Evolutionary conservation across 1,284 basidiomycete species (phyloP), one percentile per base, ranked within the genome.

Genomic region (Leccinum pallidistipes): DNA sequence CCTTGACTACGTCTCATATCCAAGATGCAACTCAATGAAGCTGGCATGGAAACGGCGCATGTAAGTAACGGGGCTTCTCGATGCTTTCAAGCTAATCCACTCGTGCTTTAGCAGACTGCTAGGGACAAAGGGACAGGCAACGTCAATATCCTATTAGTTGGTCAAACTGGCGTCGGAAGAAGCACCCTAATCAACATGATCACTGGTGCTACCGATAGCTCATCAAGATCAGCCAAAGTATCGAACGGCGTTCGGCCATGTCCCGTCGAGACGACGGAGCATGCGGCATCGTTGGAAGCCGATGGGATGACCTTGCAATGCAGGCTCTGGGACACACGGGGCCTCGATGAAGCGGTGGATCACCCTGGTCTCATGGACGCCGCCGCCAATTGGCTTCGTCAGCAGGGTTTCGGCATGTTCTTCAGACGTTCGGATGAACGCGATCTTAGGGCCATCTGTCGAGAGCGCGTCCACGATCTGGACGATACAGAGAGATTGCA

Each of bases 151-250:
- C 61, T 73, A 24, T 56, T 73, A 49, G 71, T 66, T 36, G 71
- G 70, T 31, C 68, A 71, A 27, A 70, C 69, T 12, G 69, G 70
- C 40, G 70, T 71, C 12, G 69, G 69, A 40, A 71, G 69, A 47
- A 70, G 71, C 45, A 71, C 69, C 1, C 31, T 70, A 59, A 62
- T 71, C 62, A 70, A 70, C 32, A 74, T 70, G 71, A 69, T 69
- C 58, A 60, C 52, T 16, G 71, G 65, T 47, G 59, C 57, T 36
- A 21, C 55, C 31, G 57, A 59, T 10, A 61, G 56, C 43, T 65
- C 68, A 6, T 50, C 43, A 7, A 52, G 6, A 24, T 62, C 65
- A 12, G 68, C 70, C 55, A 62, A 55, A 47, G 69, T 72, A 31
- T 74, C 67, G 0, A 69, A 71, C 52, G 71, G 66, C 56, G 70